phyloP scores from a whole-genome alignment of 2,329 filamentous ascomycete species.

The Botrytis cinerea region DNA sequence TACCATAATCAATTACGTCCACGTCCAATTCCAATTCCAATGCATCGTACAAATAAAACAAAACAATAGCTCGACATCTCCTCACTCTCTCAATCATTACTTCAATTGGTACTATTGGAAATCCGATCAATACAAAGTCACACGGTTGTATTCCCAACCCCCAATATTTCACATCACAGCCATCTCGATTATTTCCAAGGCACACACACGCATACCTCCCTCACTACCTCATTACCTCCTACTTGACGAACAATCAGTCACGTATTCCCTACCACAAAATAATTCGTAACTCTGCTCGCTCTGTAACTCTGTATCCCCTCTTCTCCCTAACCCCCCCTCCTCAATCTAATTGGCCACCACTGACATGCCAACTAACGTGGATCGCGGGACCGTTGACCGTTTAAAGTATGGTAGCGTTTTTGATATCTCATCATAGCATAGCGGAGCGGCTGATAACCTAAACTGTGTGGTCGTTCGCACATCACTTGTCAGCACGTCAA shows the following conservation, averaged over 20 bases:
- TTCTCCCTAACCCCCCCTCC: not conserved
- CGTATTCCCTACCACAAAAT: too few species aligned
- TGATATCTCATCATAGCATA: not conserved
- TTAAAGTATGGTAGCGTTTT: not conserved
- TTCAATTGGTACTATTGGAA: not conserved
- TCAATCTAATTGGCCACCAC: not conserved
- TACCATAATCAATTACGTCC: not conserved
- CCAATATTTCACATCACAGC: not conserved
- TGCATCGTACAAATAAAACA: not conserved
- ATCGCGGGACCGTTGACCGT: not conserved
- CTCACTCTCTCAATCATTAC: not conserved
- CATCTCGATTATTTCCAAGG: slow-evolving; percentile 1
- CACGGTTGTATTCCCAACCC: slow-evolving; percentile 9
- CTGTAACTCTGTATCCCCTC: too few species aligned
- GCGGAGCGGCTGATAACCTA: not conserved
- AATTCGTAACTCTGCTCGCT: not conserved
- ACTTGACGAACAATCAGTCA: too few species aligned
- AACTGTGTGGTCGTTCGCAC: not conserved
- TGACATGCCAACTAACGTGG: not conserved
- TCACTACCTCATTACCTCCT: too few species aligned
- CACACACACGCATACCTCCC: not conserved
- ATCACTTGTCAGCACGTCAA: not conserved
- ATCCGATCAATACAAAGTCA: too few species aligned
- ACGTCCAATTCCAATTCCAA: too few species aligned
- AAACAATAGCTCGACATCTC: not conserved